Evolutionary conservation across 2,329 filamentous ascomycete species (phyloP), one percentile per base, ranked within the genome.

Genomic region (Penicillium sp.): DNA sequence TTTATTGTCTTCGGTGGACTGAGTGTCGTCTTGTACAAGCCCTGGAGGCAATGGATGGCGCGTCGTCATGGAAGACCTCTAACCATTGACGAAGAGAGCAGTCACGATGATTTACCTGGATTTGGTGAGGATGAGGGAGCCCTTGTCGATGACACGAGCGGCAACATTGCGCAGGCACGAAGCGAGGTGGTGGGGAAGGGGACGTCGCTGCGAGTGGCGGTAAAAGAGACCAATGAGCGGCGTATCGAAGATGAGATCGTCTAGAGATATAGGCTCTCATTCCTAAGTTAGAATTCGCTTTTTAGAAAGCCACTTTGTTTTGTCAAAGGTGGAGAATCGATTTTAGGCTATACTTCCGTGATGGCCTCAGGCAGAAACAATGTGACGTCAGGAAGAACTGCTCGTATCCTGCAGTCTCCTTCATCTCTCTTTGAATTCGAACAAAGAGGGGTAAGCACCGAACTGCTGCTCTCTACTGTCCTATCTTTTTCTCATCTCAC

Each of bases 1-100:
- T 98, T 98, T 67, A 77, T 96, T 0, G 74, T 96, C 0, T 88
- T 92, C 49, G 94, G 92, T 0, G 74, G 86, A 0, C 81, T 90
- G 0, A 92, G 91, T 7, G 84, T 96, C 0, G 14, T 94, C 0
- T 72, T 89, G 0, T 97, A 97, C 72, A 85, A 83, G 64, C 91
- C 91, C 0, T 97, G 94, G 93, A 83, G 91, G 59, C 76, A 82
- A 54, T 80, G 82, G 69, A 77, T 88, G 54, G 84, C 85, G 58
- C 68, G 62, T 50, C 61, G 66, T 4, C 65, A 73, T 55, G 67
- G 67, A 0, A 66, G 62, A 50, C 57, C 50, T 14, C 14, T 60
- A 10, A 55, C 58, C 7, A 56, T 31, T 7, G 65, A 68, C n/a
- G 69, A 71, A 24, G 69, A 70, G 43, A 40, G 59, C 2, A 67